Evolutionary conservation across 2,329 filamentous ascomycete genomes (phyloP).

Genomic region (Colletotrichum filicis): DNA sequence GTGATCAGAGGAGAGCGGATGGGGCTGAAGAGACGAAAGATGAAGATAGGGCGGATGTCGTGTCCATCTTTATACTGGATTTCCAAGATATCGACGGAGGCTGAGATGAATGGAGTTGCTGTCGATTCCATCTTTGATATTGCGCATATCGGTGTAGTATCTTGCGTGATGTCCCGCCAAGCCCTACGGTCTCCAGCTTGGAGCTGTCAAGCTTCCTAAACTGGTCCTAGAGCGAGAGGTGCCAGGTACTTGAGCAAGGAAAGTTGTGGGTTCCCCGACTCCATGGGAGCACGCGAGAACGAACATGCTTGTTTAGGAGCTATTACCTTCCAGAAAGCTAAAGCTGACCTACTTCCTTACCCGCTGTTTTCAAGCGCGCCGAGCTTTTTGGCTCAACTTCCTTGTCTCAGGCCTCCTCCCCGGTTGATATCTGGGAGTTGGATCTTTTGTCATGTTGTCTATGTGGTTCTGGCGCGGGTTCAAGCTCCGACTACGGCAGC

Average conservation of each 20-base stretch:
- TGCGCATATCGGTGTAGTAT: constrained; percentile 23
- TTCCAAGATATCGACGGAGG: neutral
- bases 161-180: constrained; percentile 34
- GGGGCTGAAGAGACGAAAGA: constrained; percentile 10
- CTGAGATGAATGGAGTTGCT: neutral
- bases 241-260: constrained; percentile 17
- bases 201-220: constrained; percentile 33
- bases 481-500: neutral
- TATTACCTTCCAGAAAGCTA: neutral
- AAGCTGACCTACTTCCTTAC: neutral
- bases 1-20: constrained; percentile 7
- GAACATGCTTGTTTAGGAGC: neutral
- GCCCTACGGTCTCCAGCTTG: constrained; percentile 6
- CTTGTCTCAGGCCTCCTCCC: too few species aligned
- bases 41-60: neutral
- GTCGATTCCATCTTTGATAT: neutral
- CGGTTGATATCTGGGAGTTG: neutral
- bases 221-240: constrained; percentile 1
- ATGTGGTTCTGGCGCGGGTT: neutral
- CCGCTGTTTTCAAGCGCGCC: neutral
- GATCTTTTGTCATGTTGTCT: neutral
- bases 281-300: constrained; percentile 6
- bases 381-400: neutral
- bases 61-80: constrained; percentile 22
- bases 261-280: neutral